These are phyloP conservation scores for Carex arenaria DNA, from an alignment of 202 grass and related monocot species.

Conservation along the genomic window DNA sequence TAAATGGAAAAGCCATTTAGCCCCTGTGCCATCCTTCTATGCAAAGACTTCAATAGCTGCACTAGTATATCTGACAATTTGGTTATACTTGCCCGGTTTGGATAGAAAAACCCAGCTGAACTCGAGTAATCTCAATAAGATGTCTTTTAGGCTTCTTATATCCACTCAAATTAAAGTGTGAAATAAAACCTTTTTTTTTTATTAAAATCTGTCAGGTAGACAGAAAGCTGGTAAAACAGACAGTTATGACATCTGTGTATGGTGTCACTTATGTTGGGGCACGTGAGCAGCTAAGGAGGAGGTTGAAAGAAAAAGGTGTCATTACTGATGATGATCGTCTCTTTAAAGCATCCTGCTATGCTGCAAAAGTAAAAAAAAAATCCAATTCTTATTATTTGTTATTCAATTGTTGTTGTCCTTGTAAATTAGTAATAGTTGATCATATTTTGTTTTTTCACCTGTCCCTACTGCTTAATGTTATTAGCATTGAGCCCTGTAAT, in stretches of 20 bases:
- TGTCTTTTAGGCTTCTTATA: background rate
- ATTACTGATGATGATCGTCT: conserved; percentile 59
- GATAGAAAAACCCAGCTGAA: background rate
- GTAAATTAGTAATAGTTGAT: background rate
- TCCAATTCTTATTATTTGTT: conserved; percentile 7
- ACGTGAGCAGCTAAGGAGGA: conserved; percentile 93
- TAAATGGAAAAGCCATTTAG: background rate
- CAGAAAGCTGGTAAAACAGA: conserved; percentile 97
- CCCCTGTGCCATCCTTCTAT: background rate
- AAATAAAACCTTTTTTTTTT: background rate
- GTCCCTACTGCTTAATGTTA: background rate
- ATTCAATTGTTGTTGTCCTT: background rate
- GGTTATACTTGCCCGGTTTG: background rate
- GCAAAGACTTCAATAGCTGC: background rate
- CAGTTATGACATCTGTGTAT: conserved; percentile 99
- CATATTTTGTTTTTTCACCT: background rate
- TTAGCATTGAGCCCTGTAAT: background rate
- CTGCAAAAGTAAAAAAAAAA: conserved; percentile 61
- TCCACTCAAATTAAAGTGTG: background rate
- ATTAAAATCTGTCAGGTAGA: conserved; percentile 52
- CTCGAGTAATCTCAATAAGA: background rate
- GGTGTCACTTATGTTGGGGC: conserved; percentile 94
- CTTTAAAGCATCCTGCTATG: conserved; percentile 74
- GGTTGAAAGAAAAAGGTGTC: conserved; percentile 76
- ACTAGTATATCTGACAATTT: background rate